Evolutionary conservation across 2,329 filamentous ascomycete genomes (phyloP).

Genomic region (Cordyceps cateniannulata): DNA sequence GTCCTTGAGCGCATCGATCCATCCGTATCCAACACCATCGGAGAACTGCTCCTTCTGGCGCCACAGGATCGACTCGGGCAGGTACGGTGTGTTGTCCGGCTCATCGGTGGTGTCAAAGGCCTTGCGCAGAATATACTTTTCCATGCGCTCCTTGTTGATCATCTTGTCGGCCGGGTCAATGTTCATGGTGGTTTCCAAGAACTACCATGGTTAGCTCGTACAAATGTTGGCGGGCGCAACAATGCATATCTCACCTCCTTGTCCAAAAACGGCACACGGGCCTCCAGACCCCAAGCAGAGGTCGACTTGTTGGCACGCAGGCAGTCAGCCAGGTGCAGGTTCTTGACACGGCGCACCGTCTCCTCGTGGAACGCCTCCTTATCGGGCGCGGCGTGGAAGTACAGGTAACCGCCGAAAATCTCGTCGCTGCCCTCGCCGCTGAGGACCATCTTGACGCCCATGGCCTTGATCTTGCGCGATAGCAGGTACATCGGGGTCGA

Average conservation of each 20-base stretch:
- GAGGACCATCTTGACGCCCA: slow-evolving; percentile 99
- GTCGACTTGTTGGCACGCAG: slow-evolving; percentile 98
- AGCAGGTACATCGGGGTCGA: slow-evolving; percentile 98
- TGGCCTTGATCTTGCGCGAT: slow-evolving; percentile 97
- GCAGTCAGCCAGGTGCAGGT: slow-evolving; percentile 94
- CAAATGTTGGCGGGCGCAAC: neutral
- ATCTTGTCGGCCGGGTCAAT: slow-evolving; percentile 94
- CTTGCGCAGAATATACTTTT: slow-evolving; percentile 97
- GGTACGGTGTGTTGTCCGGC: slow-evolving; percentile 72
- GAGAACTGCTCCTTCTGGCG: slow-evolving; percentile 99
- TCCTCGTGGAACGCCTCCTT: slow-evolving; percentile 93
- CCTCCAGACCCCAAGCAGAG: slow-evolving; percentile 94
- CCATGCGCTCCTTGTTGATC: slow-evolving; percentile 82
- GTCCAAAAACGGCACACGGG: slow-evolving; percentile 95
- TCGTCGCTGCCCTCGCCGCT: slow-evolving; percentile 96
- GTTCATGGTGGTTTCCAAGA: slow-evolving; percentile 88
- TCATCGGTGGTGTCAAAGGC: slow-evolving; percentile 92
- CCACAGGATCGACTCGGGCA: slow-evolving; percentile 95
- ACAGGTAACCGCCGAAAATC: slow-evolving; percentile 97
- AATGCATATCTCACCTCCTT: slow-evolving; percentile 55
- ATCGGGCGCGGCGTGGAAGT: slow-evolving; percentile 92
- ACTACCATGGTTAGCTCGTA: slow-evolving; percentile 41
- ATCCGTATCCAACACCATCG: slow-evolving; percentile 96
- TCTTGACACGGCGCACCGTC: slow-evolving; percentile 89
- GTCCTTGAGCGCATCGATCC: slow-evolving; percentile 97